phyloP scores from a whole-genome alignment of 2,329 filamentous ascomycete genomes.

The Penicillium sp. region DNA sequence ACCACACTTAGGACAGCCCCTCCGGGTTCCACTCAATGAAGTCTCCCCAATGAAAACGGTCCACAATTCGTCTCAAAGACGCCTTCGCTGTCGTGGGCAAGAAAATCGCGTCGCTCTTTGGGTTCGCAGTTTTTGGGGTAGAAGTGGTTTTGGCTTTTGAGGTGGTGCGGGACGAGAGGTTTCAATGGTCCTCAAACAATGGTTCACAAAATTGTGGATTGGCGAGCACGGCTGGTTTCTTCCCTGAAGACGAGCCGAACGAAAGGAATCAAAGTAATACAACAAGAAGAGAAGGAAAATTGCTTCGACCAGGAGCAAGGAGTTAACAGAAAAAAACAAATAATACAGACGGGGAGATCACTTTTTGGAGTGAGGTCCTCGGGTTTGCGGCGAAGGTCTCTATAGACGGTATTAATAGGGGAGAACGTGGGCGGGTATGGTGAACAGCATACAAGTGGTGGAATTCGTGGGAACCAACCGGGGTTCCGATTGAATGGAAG shows the following conservation, averaged over 20 bases:
- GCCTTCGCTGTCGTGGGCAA: not conserved
- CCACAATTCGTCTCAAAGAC: not conserved
- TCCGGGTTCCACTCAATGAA: constrained; percentile 20
- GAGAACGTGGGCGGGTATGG: constrained; percentile 4
- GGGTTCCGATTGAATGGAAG: constrained; percentile 20
- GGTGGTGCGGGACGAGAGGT: not conserved
- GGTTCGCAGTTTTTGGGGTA: not conserved
- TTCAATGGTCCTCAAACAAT: not conserved
- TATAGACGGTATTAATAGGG: constrained; percentile 7
- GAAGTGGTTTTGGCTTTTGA: not conserved
- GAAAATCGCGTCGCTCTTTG: not conserved
- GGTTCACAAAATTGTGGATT: not conserved
- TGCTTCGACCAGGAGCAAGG: constrained; percentile 13
- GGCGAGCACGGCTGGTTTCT: not conserved
- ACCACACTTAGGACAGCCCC: constrained; percentile 17
- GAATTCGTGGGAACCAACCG: constrained; percentile 22
- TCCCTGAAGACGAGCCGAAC: not conserved
- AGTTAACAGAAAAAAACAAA: constrained; percentile 8
- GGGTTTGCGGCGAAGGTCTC: not conserved
- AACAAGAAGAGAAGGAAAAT: constrained; percentile 6
- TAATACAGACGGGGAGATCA: constrained; percentile 6
- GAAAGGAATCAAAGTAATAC: not conserved
- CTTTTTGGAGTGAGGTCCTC: not conserved
- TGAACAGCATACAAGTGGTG: not conserved
- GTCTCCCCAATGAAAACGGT: constrained; percentile 1